A percentile compares a stretch with the other conserved stretches of the same genome.
phyloP scores from a whole-genome alignment of 2,329 filamentous ascomycete species.

The Microdochium bolleyi region DNA sequence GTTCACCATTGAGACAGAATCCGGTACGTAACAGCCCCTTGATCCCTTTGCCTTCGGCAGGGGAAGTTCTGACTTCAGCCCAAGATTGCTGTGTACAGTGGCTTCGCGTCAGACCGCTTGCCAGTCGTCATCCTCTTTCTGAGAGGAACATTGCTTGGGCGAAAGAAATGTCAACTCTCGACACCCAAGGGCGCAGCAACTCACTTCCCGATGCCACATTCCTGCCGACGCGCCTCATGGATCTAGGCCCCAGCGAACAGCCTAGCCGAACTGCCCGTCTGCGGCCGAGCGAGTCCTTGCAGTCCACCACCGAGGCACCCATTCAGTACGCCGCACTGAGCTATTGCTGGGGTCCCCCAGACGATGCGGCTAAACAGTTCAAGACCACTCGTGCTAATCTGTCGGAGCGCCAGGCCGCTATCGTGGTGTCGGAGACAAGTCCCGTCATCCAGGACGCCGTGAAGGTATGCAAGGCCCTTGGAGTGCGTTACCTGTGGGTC shows the following conservation, averaged over 20 bases:
- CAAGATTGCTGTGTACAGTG: neutral
- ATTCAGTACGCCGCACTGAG: neutral
- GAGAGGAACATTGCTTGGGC: neutral
- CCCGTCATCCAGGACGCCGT: conserved; percentile 1
- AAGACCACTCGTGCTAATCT: neutral
- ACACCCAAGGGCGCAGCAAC: neutral
- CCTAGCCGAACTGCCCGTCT: neutral
- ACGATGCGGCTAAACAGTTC: neutral
- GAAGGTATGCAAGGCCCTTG: neutral
- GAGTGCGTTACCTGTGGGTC: neutral
- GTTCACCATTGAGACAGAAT: neutral
- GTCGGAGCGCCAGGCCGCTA: neutral
- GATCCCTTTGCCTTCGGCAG: neutral
- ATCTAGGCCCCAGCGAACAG: neutral
- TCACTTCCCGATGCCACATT: neutral
- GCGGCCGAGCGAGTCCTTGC: neutral
- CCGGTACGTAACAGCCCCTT: neutral
- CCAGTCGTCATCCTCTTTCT: neutral
- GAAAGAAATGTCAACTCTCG: neutral
- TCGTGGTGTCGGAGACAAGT: neutral
- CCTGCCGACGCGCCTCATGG: neutral
- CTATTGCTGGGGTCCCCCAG: neutral
- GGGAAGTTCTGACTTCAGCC: neutral
- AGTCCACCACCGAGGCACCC: neutral
- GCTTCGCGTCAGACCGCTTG: neutral